These are phyloP conservation scores for Phellinidium pouzarii DNA, from an alignment of 1,284 basidiomycete genomes.

Conservation along the genomic window DNA sequence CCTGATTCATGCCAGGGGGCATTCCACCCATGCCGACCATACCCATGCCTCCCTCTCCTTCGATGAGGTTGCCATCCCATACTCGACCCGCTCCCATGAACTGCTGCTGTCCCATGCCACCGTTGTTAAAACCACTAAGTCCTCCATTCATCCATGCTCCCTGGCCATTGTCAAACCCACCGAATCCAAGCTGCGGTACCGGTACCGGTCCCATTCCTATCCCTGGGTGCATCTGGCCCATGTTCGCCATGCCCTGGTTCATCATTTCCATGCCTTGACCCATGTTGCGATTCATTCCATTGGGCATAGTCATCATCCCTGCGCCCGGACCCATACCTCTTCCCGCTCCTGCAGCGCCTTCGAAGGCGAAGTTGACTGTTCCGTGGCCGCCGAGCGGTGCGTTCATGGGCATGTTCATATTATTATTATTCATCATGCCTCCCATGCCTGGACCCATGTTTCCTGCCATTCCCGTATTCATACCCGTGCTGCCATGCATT, in stretches of 20 bases:
- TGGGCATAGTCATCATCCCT: conserved; percentile 8
- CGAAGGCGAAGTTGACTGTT: conserved; percentile 2
- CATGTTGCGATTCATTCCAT: conserved; percentile 4
- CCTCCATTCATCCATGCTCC: conserved; percentile 7
- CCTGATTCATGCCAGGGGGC: conserved; percentile 9
- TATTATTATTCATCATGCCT: conserved; percentile 6
- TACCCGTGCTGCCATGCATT: conserved; percentile 23
- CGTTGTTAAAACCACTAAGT: neutral
- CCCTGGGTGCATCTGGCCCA: conserved; percentile 6
- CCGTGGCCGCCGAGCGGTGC: neutral
- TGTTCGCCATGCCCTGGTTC: neutral
- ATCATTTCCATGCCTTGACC: conserved; percentile 1
- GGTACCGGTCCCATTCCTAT: conserved; percentile 11
- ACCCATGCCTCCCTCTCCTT: neutral
- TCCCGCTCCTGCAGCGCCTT: neutral
- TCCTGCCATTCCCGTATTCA: conserved; percentile 18
- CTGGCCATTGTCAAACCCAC: conserved; percentile 1
- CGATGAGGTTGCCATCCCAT: conserved; percentile 5
- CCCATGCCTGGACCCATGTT: conserved; percentile 14
- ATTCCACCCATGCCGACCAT: neutral
- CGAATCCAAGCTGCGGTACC: conserved; percentile 1
- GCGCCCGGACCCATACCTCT: neutral
- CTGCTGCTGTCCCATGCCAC: conserved; percentile 2
- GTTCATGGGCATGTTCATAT: conserved; percentile 6
- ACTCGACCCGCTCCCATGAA: conserved; percentile 10